phyloP scores from a whole-genome alignment of 306 rosid species.

The Quercus glauca region DNA sequence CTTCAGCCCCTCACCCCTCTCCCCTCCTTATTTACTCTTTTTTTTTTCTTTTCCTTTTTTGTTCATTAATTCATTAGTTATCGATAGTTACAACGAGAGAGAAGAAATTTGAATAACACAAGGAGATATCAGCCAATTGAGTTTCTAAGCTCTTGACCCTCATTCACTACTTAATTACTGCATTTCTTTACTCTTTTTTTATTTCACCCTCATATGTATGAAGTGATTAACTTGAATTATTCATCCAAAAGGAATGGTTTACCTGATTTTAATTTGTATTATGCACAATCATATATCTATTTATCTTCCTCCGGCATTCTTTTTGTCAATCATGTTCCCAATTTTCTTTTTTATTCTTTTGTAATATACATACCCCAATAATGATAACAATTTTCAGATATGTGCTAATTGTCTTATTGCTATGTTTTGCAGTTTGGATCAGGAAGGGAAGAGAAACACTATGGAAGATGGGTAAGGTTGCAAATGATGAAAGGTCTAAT shows the following conservation, averaged over 20 bases:
- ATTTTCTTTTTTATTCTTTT: no score
- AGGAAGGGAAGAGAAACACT: not conserved
- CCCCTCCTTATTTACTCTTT: not conserved
- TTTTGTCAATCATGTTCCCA: not conserved
- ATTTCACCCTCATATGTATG: not conserved
- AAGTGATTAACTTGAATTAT: not conserved
- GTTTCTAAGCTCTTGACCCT: no score
- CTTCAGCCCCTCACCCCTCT: constrained; percentile 12
- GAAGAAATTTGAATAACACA: no score
- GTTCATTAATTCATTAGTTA: not conserved
- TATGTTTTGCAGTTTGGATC: not conserved
- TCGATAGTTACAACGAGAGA: no score
- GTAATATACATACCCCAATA: not conserved
- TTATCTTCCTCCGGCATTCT: not conserved
- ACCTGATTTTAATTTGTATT: not conserved
- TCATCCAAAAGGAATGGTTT: no score
- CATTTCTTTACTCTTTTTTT: not conserved
- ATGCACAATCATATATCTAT: not conserved
- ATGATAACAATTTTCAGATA: not conserved
- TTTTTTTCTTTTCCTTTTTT: not conserved
- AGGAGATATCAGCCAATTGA: no score
- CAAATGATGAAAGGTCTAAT: not conserved
- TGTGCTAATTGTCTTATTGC: not conserved
- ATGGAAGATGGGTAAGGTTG: not conserved
- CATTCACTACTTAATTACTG: no score